Percentiles rank a stretch among this genome's conserved stretches.
Evolutionary conservation across 140 eudicot species (phyloP).

Genomic region (Ambrosia hybrid): DNA sequence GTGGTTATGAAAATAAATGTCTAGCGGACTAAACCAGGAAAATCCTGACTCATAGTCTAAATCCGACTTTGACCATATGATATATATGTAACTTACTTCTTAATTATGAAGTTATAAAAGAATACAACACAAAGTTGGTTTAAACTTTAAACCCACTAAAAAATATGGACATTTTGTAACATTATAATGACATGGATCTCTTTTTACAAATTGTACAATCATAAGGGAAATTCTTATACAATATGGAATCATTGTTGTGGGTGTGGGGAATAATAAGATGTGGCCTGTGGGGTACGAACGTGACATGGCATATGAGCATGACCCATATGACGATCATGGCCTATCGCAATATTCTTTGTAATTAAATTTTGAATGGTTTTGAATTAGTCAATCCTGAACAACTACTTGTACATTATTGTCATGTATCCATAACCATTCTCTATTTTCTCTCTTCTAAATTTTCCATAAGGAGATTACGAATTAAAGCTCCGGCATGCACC

Average conservation of each 20-base stretch:
- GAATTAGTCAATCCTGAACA: not conserved
- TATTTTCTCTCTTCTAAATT: not conserved
- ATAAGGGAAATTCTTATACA: not conserved
- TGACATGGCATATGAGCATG: conserved; percentile 25
- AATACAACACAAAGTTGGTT: not conserved
- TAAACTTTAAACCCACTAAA: not conserved
- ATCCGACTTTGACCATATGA: too few relatives aligned
- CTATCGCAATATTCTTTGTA: conserved; percentile 18
- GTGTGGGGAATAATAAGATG: conserved; percentile 30
- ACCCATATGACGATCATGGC: conserved; percentile 20
- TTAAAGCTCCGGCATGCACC: not conserved
- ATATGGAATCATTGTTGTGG: not conserved
- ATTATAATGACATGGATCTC: not conserved
- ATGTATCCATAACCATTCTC: not conserved
- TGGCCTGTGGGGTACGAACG: conserved; percentile 15
- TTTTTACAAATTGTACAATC: not conserved
- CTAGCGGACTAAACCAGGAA: too few relatives aligned
- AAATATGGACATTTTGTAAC: not conserved
- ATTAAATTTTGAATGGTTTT: not conserved
- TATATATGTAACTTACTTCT: too few relatives aligned
- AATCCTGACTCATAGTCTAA: too few relatives aligned
- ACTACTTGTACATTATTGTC: not conserved
- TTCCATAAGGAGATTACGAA: not conserved
- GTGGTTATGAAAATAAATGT: too few relatives aligned
- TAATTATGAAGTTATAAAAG: not conserved